Evolutionary conservation across 805 yeast species (phyloP).

Genomic region (Candida silvicultrix): DNA sequence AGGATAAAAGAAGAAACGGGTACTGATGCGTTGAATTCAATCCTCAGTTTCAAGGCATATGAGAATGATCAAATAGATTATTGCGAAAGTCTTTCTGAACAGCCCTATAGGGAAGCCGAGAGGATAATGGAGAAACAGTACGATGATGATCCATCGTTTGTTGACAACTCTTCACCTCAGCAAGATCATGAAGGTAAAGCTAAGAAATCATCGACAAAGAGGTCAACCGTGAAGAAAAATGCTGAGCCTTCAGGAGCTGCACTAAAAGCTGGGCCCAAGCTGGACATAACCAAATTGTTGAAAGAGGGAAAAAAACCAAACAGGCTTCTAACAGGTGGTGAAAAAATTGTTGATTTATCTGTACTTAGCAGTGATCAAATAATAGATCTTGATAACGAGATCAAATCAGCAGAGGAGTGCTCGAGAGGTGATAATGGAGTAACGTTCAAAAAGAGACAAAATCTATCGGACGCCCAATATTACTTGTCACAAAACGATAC

Average conservation of each 20-base stretch:
- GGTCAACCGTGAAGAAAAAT: neutral
- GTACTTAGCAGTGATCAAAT: conserved; percentile 10
- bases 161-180: neutral
- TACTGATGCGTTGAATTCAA: neutral
- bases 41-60: conserved; percentile 7
- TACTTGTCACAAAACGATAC: conserved; percentile 11
- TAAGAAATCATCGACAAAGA: neutral
- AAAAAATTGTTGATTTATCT: conserved; percentile 7
- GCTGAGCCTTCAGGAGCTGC: neutral
- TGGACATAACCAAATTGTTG: conserved; percentile 15
- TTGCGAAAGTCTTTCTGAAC: neutral
- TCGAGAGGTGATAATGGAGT: neutral
- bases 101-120: conserved; percentile 4
- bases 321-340: too few species aligned
- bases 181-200: neutral
- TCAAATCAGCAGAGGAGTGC: neutral
- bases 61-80: conserved; percentile 7
- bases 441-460: neutral
- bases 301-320: conserved; percentile 4
- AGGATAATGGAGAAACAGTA: conserved; percentile 13
- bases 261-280: neutral
- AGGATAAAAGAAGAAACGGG: neutral
- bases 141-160: conserved; percentile 9
- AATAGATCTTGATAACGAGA: conserved; percentile 11
- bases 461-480: neutral